phyloP scores from a whole-genome alignment of 371 early-diverging fungal species.

The Mucor velutinosus region DNA sequence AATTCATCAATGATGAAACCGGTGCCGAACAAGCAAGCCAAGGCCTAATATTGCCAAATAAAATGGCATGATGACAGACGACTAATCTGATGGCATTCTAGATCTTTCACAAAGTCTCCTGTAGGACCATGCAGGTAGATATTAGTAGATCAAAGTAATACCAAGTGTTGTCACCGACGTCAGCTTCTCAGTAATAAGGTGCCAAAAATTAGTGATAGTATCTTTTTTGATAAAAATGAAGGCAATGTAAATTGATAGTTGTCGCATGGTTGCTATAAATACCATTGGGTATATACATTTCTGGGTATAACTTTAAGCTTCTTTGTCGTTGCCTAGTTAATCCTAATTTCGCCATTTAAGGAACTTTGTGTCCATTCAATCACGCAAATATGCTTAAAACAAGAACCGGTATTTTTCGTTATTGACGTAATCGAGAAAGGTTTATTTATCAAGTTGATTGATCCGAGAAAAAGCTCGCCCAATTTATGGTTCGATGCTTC shows the following conservation, averaged over 20 bases:
- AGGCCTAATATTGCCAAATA: not conserved
- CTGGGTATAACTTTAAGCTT: not conserved
- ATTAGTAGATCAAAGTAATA: not conserved
- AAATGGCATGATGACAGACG: not conserved
- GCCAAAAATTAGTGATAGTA: not conserved
- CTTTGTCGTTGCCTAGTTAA: not conserved
- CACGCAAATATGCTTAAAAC: not conserved
- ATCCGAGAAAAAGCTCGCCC: not conserved
- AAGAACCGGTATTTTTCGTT: not conserved
- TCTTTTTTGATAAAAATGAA: not conserved
- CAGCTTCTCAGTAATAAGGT: not conserved
- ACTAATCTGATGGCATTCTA: not conserved
- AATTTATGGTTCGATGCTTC: not conserved
- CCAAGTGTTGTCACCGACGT: not conserved
- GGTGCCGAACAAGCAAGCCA: not conserved
- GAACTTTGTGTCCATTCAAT: not conserved
- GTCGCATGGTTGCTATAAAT: not conserved
- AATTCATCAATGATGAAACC: not conserved
- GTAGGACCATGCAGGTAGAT: not conserved
- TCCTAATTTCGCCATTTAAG: not conserved
- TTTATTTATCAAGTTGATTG: not conserved
- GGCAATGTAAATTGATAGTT: not conserved
- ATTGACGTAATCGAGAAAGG: not conserved
- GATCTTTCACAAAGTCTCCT: not conserved
- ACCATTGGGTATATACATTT: not conserved